Evolutionary conservation across 2,329 filamentous ascomycete species (phyloP), one percentile per base, ranked within the genome.

Genomic region (Penicillium expansum): DNA sequence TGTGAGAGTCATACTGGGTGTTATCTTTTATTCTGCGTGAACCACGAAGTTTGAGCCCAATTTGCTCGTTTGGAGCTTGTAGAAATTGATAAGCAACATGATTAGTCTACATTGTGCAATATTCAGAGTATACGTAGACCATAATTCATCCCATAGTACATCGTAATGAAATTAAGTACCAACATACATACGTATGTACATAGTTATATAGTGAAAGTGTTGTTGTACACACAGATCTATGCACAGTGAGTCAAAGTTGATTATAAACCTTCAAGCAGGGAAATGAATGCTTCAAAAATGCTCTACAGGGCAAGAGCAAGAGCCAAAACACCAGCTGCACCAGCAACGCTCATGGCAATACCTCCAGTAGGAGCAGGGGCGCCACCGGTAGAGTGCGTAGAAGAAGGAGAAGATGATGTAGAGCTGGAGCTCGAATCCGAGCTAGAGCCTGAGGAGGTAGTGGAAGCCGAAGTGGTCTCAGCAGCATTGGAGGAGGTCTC

Each of bases 251-350:
- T 20, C 5, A 22, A 29, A 7, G 43, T 11, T 16, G 7, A 22
- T 22, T 22, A 47, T 45, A 11, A 22, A 45, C 13, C 6, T 7
- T 4, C 29, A 29, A 3, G 8, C 11, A 22, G 18, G 13, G 8
- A 48, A 24, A 48, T 24, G 20, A 33, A 32, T 18, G 7, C 11
- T 38, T 4, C 3, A 9, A 5, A 2, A 37, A 24, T 35, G 11
- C 33, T 51, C 55, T 63, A 70, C 51, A 70, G 63, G 48, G 67
- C 66, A 52, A 68, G 43, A 41, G 62, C 66, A 37, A 69, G 51
- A 42, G 66, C 67, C 44, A 70, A 49, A 22, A 66, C 29, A 48
- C 65, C 66, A 50, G 59, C 65, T n/a, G 61, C 61, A 43, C 67
- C 64, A 10, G 62, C 62, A 42, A 70, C 35, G 33, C 67, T 51